A percentile compares a stretch with the other conserved stretches of the same genome.
These are phyloP conservation scores for Lentinula sp. DNA, from an alignment of 768 basidiomycete genomes.

Conservation along the genomic window DNA sequence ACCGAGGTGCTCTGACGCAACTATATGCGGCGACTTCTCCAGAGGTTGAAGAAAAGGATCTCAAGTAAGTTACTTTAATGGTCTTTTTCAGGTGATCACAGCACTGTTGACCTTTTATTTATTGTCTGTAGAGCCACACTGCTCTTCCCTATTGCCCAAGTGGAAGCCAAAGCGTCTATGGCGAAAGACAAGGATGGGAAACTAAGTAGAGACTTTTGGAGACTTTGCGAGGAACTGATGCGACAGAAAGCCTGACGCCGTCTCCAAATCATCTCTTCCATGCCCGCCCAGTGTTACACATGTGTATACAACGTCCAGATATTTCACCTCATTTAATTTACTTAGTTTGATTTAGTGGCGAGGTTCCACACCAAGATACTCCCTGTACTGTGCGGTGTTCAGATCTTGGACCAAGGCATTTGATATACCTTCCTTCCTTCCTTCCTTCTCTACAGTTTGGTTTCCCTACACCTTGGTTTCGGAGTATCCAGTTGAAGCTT, in stretches of 20 bases:
- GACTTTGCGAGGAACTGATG: slow-evolving; percentile 6
- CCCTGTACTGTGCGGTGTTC: too few species aligned
- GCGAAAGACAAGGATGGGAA: slow-evolving; percentile 9
- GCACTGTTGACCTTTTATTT: neutral
- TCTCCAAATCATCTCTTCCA: too few species aligned
- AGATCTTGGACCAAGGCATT: too few species aligned
- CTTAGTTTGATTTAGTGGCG: too few species aligned
- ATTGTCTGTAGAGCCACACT: neutral
- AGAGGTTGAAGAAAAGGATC: slow-evolving; percentile 10
- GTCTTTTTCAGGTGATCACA: neutral
- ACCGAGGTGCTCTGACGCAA: slow-evolving; percentile 15
- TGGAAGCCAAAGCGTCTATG: neutral
- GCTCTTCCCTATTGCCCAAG: slow-evolving; percentile 2
- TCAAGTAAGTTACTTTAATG: neutral
- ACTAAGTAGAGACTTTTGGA: slow-evolving; percentile 7
- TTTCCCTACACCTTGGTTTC: too few species aligned
- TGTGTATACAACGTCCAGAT: too few species aligned
- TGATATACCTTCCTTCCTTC: too few species aligned
- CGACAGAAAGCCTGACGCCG: neutral
- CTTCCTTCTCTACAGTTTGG: too few species aligned
- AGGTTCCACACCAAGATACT: too few species aligned
- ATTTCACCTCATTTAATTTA: too few species aligned
- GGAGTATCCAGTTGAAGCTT: too few species aligned
- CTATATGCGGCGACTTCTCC: slow-evolving; percentile 17
- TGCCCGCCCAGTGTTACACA: too few species aligned